A percentile compares a stretch with the other conserved stretches of the same genome.
These are phyloP conservation scores for Calonectria henricotiae DNA, from an alignment of 2,329 filamentous ascomycete species.

Conservation along the genomic window DNA sequence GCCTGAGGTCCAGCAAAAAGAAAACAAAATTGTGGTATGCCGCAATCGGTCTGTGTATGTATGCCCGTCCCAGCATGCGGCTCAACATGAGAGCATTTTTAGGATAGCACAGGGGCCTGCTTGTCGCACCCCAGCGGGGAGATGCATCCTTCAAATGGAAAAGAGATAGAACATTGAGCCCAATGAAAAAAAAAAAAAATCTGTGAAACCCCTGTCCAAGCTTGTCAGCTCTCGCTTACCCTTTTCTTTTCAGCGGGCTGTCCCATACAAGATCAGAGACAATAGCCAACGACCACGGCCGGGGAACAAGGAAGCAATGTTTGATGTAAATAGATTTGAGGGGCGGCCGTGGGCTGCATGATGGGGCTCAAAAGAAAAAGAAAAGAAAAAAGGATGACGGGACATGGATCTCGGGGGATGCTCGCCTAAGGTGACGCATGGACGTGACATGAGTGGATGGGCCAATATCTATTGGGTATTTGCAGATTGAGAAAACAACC, in stretches of 20 bases:
- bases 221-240: background rate
- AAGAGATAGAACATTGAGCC: background rate
- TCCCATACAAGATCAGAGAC: background rate
- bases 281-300: background rate
- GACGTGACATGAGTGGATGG: conserved; percentile 10
- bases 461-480: background rate
- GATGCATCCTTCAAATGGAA: conserved; percentile 12
- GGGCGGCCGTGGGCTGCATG: background rate
- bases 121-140: conserved; percentile 16
- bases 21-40: conserved; percentile 1
- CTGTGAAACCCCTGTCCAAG: background rate
- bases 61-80: background rate
- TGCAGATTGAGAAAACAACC: conserved; percentile 1
- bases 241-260: background rate
- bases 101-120: background rate
- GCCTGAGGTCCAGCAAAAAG: conserved; percentile 2
- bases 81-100: background rate
- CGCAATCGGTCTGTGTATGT: conserved; percentile 6
- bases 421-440: conserved; percentile 5
- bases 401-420: conserved; percentile 25
- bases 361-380: conserved; percentile 5
- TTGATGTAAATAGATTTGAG: conserved; percentile 26
- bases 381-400: background rate
- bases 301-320: conserved; percentile 16
- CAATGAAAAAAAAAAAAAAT: background rate